Percentiles rank a stretch among this genome's conserved stretches.
Conservation (phyloP, 2,329 filamentous ascomycete genomes). For the Elsinoe australis region DNA sequence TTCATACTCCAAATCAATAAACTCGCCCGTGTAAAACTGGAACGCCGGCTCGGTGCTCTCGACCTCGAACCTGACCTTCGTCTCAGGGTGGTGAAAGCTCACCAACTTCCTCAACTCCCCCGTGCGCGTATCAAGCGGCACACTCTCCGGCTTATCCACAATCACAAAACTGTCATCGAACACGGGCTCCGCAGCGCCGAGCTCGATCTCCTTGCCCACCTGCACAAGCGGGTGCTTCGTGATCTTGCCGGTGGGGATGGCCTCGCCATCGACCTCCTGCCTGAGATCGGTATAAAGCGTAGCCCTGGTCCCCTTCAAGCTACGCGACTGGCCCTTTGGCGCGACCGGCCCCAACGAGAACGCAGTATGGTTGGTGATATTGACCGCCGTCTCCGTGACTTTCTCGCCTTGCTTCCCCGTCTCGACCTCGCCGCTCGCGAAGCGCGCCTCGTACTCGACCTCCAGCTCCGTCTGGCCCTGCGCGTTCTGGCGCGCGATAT, state of each 20-base stretch:
- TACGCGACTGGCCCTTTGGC: not conserved
- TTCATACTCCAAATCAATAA: slow-evolving; percentile 64
- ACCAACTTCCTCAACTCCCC: slow-evolving; percentile 60
- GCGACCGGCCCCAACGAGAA: slow-evolving; percentile 2
- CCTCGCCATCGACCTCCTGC: slow-evolving; percentile 63
- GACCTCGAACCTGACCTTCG: slow-evolving; percentile 75
- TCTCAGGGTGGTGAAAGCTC: slow-evolving; percentile 63
- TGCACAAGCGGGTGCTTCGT: slow-evolving; percentile 57
- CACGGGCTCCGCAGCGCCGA: slow-evolving; percentile 63
- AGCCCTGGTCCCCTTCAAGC: slow-evolving; percentile 52
- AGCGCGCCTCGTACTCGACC: slow-evolving; percentile 82
- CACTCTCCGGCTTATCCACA: slow-evolving; percentile 48
- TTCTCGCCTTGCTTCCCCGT: slow-evolving; percentile 42
- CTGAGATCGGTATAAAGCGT: slow-evolving; percentile 55
- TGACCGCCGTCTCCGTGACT: slow-evolving; percentile 82
- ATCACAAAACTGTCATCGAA: slow-evolving; percentile 90
- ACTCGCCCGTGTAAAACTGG: slow-evolving; percentile 91
- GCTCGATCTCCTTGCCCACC: slow-evolving; percentile 59
- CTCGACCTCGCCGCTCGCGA: slow-evolving; percentile 45
- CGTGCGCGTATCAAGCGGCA: slow-evolving; percentile 46
- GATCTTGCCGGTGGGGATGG: slow-evolving; percentile 66
- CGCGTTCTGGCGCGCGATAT: slow-evolving; percentile 58
- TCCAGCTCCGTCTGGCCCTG: slow-evolving; percentile 63
- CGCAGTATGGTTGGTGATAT: slow-evolving; percentile 91
- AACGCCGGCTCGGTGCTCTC: slow-evolving; percentile 90